Evolutionary conservation across 202 grass and related monocot species (phyloP), one percentile per base, ranked within the genome.

Genomic region (Alloteropsis angusta): DNA sequence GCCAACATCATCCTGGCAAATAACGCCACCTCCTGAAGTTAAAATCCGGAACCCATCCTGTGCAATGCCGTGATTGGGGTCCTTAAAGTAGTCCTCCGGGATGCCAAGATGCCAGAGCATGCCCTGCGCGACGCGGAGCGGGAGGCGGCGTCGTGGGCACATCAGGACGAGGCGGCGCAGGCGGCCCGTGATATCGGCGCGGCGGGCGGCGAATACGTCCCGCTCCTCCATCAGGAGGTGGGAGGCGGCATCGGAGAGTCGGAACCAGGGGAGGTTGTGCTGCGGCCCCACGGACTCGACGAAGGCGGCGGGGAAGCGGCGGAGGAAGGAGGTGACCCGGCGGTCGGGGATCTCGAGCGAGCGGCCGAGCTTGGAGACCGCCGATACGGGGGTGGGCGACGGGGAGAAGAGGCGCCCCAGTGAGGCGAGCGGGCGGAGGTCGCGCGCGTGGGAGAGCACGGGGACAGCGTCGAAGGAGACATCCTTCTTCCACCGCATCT

Each of bases 401-500:
- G 79, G 72, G 59, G 87, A 75, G 25, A 80, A 68, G 81, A 84
- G 4, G 68, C 86, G 52, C 47, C 67, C 75, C 65, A 97, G 83
- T 39, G 90, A 62, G 71, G 61, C 68, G 6, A 97, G 78, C 26
- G 88, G 81, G 35, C 72, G 86, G 53, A 93, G 86, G 47, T 97
- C 90, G 17, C 78, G 85, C 70, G 80, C 62, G 65, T 84, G 75
- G 28, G 80, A 53, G 32, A 91, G 81, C 43, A 89, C 79, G 25
- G 89, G 70, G 61, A 91, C 52, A 47, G 18, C 85, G 15, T 97
- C 88, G 60, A 81, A 97, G 14, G 81, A 93, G 1, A 75, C 36
- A 35, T 90, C 87, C 86, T 97, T 97, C 90, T 90, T 93, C 93
- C 90, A 81, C 76, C 91, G 82, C 87, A 97, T 97, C 75, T 25